Conservation (phyloP, 2,329 filamentous ascomycete species). For the Ophiostoma angusticollis region DNA sequence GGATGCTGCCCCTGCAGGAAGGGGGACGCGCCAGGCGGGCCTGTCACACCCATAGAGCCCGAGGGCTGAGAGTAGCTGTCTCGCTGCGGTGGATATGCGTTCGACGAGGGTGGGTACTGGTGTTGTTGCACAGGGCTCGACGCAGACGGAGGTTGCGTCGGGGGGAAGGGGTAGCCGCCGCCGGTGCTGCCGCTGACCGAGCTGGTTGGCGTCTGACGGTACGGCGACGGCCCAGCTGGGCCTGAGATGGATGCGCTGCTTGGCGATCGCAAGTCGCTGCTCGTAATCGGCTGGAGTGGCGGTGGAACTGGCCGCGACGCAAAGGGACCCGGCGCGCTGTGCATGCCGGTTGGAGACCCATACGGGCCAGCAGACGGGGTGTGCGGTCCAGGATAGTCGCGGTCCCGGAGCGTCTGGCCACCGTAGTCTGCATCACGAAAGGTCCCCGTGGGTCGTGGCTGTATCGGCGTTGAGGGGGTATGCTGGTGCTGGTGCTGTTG, state of each 20-base stretch:
- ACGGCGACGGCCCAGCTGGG: conserved; percentile 37
- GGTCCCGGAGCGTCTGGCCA: conserved; percentile 28
- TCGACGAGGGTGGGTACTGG: conserved; percentile 30
- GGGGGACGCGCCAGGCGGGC: conserved; percentile 21
- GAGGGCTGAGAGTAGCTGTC: conserved; percentile 33
- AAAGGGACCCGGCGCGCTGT: conserved; percentile 25
- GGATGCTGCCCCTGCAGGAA: conserved; percentile 26
- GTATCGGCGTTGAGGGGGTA: conserved; percentile 24
- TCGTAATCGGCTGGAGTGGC: conserved; percentile 32
- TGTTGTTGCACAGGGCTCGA: conserved; percentile 39
- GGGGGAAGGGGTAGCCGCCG: conserved; percentile 39
- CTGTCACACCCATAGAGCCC: conserved; percentile 20
- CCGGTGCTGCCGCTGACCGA: conserved; percentile 25
- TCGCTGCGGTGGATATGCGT: conserved; percentile 27
- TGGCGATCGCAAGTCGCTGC: conserved; percentile 38
- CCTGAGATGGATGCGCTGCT: conserved; percentile 29
- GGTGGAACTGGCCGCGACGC: conserved; percentile 29
- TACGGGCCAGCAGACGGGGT: conserved; percentile 21
- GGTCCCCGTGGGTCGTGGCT: conserved; percentile 29
- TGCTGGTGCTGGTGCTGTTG: conserved; percentile 18
- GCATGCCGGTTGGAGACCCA: conserved; percentile 25
- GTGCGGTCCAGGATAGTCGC: conserved; percentile 29
- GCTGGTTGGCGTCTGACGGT: conserved; percentile 36
- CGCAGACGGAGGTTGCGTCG: conserved; percentile 26
- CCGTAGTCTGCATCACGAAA: conserved; percentile 42